phyloP scores from a whole-genome alignment of 768 basidiomycete species.

The Leccinum aurantiacum region DNA sequence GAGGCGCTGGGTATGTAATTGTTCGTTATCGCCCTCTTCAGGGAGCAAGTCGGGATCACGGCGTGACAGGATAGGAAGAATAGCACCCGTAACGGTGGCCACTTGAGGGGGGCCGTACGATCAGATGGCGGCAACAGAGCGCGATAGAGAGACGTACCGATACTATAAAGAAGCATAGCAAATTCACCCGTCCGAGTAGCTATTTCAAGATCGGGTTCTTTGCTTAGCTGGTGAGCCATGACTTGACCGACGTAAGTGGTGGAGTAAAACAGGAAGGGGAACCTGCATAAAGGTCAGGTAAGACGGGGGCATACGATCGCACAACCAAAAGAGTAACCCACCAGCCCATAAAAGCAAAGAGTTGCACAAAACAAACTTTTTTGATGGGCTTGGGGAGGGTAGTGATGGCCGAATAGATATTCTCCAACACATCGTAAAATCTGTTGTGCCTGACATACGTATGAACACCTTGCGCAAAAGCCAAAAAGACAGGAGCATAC shows the following conservation, averaged over 20 bases:
- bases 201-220: constrained; percentile 77
- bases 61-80: constrained; percentile 78
- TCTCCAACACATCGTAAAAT: constrained; percentile 70
- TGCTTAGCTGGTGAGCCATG: constrained; percentile 76
- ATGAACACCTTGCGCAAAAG: constrained; percentile 3
- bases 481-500: constrained; percentile 25
- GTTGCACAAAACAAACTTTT: constrained; percentile 88
- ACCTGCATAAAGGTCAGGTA: constrained; percentile 47
- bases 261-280: constrained; percentile 92
- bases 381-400: constrained; percentile 82
- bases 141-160: constrained; percentile 49
- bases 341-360: constrained; percentile 98
- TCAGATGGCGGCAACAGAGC: neutral
- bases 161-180: constrained; percentile 87
- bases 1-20: constrained; percentile 70
- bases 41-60: constrained; percentile 81
- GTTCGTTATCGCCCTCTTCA: constrained; percentile 64
- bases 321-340: constrained; percentile 33
- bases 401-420: constrained; percentile 70
- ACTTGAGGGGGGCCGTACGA: constrained; percentile 45
- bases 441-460: constrained; percentile 40
- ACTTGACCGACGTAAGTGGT: constrained; percentile 94
- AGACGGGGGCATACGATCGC: constrained; percentile 7
- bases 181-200: constrained; percentile 85
- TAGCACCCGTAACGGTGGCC: constrained; percentile 77